Evolutionary conservation across 805 yeast species (phyloP).

Genomic region (Candida parachauliodes): DNA sequence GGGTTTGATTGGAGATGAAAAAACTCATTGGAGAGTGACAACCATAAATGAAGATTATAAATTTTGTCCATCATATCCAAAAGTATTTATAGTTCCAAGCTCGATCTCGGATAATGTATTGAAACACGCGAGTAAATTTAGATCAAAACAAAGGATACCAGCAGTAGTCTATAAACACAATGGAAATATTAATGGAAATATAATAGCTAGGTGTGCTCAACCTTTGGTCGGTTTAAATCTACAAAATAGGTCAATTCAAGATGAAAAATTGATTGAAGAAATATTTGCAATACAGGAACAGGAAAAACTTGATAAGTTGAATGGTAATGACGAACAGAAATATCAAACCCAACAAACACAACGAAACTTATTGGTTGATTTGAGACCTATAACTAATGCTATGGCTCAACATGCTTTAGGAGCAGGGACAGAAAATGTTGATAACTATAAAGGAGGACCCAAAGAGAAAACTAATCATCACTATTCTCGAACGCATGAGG

Average conservation of each 20-base stretch:
- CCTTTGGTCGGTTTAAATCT: constrained; percentile 84
- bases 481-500: not conserved
- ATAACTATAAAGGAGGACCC: constrained; percentile 58
- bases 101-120: constrained; percentile 77
- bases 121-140: constrained; percentile 75
- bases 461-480: not conserved
- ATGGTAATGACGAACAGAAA: constrained; percentile 14
- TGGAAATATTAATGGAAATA: constrained; percentile 53
- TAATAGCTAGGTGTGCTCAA: constrained; percentile 87
- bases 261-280: constrained; percentile 76
- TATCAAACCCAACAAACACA: constrained; percentile 30
- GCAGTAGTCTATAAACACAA: constrained; percentile 72
- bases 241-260: constrained; percentile 85
- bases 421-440: constrained; percentile 96
- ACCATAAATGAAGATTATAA: constrained; percentile 59
- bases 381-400: constrained; percentile 91
- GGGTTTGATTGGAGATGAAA: constrained; percentile 41
- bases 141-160: constrained; percentile 86
- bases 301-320: constrained; percentile 17
- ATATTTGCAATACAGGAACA: constrained; percentile 59
- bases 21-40: constrained; percentile 65
- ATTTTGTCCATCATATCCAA: constrained; percentile 76
- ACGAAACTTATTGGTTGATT: constrained; percentile 75
- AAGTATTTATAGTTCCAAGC: constrained; percentile 63
- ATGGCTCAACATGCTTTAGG: constrained; percentile 96